Evolutionary conservation across 179 eudicot species (phyloP).

Genomic region (Silene coronaria): DNA sequence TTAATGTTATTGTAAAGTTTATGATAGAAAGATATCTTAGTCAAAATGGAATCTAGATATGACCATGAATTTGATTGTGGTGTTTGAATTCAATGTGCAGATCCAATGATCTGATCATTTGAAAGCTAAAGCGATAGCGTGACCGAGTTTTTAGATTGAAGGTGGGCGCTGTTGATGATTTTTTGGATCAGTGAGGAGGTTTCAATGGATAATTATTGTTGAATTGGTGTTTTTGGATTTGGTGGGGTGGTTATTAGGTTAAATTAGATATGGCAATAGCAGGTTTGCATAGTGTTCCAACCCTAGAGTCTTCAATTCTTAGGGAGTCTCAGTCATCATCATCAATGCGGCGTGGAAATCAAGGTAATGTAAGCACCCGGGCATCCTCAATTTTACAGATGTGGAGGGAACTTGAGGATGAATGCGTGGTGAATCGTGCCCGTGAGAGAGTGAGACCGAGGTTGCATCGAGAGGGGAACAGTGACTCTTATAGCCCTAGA

Average conservation of each 20-base stretch:
- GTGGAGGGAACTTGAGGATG: constrained; percentile 87
- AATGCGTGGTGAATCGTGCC: constrained; percentile 41
- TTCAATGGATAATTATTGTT: constrained; percentile 17
- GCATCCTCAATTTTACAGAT: constrained; percentile 65
- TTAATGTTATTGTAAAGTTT: constrained; percentile 1
- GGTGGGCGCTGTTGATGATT: constrained; percentile 23
- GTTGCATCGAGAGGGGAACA: constrained; percentile 26
- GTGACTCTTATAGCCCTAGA: constrained; percentile 25
- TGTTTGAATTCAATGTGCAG: constrained; percentile 30
- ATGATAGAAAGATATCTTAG: neutral
- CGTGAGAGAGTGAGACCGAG: constrained; percentile 31
- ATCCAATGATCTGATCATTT: constrained; percentile 24
- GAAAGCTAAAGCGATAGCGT: constrained; percentile 24
- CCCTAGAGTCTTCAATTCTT: constrained; percentile 41
- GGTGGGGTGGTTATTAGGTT: constrained; percentile 16
- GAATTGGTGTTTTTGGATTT: constrained; percentile 10
- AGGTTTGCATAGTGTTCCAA: constrained; percentile 55
- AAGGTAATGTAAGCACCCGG: constrained; percentile 43
- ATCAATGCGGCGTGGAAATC: constrained; percentile 36
- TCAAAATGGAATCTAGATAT: constrained; percentile 8
- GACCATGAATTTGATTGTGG: constrained; percentile 12
- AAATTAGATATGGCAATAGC: constrained; percentile 61
- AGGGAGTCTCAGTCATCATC: constrained; percentile 52
- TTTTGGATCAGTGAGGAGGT: constrained; percentile 18
- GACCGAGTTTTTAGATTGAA: constrained; percentile 24